Evolutionary conservation across 2,329 filamentous ascomycete genomes (phyloP), one percentile per base, ranked within the genome.

Genomic region (Xylariaceae sp.): DNA sequence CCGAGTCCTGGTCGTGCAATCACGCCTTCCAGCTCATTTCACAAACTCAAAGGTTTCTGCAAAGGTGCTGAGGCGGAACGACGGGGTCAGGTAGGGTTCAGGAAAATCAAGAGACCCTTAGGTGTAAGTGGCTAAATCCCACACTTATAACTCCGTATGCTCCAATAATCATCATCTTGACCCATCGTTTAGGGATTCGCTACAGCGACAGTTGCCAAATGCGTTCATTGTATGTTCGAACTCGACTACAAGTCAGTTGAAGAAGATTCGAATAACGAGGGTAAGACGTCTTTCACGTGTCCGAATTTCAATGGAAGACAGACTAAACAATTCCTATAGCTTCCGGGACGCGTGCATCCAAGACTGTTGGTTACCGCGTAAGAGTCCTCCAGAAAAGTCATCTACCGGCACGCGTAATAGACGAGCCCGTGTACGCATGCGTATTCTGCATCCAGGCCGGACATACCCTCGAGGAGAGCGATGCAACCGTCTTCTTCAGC

Each of bases 371-470:
- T 4, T 83, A 79, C 61, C 77, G 80, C 6, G 62, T 81, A 2
- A 76, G 80, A 1, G 77, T 83, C 56, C 72, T 83, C 3, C 78
- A 79, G 60, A 83, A 83, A 64, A 76, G 74, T 50, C 80, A 83
- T 62, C 54, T 83, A 4, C 66, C 74, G 0, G 75, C 77, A 4
- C 74, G 73, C 51, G 70, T 76, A 11, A 69, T 76, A 12, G 79
- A 81, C 43, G 79, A 82, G 56, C 72, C 77, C 50, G 64, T 80
- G 44, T 83, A 80, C 61, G 79, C 71, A 2, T 83, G 80, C 57
- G 59, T 80, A 1, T 81, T 83, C 62, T 83, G 80, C 62, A 68
- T 80, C 3, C 72, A 76, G 4, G 57, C 70, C 19, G 78, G 78
- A 0, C 70, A 64, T n/a, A 81, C 79, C 0, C 65, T 75, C 2